These are phyloP conservation scores for Fusarium sp. DNA, from an alignment of 2,329 filamentous ascomycete genomes.

Conservation along the genomic window DNA sequence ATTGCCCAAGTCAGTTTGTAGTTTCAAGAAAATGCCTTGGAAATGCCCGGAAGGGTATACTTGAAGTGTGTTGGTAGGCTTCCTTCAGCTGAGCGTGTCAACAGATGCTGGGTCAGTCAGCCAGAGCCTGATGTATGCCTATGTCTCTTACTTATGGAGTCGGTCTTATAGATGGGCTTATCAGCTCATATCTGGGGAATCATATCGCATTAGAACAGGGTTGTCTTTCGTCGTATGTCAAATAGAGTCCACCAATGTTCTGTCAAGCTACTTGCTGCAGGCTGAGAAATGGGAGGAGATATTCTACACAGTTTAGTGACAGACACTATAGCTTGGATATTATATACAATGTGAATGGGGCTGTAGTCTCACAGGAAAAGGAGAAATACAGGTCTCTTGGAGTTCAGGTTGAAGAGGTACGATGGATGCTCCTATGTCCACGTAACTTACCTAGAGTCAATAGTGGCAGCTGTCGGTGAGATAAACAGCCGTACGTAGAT, in stretches of 20 bases:
- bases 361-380: too few species aligned
- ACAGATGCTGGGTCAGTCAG: neutral
- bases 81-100: neutral
- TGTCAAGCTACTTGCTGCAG: neutral
- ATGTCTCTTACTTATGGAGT: neutral
- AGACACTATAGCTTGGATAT: neutral
- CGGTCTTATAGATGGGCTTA: neutral
- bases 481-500: neutral
- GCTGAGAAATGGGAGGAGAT: neutral
- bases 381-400: neutral
- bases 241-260: neutral
- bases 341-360: too few species aligned
- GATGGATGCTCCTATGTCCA: neutral
- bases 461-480: neutral
- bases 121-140: neutral
- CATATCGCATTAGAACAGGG: neutral
- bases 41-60: neutral
- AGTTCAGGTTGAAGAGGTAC: neutral
- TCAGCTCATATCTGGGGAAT: neutral
- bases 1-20: neutral
- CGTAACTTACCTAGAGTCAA: neutral
- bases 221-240: neutral
- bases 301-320: rapidly evolving
- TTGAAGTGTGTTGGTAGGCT: neutral
- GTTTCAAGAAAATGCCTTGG: neutral